Evolutionary conservation across 116 monocot genomes (phyloP).

Genomic region (Papilionanthe hybrid): DNA sequence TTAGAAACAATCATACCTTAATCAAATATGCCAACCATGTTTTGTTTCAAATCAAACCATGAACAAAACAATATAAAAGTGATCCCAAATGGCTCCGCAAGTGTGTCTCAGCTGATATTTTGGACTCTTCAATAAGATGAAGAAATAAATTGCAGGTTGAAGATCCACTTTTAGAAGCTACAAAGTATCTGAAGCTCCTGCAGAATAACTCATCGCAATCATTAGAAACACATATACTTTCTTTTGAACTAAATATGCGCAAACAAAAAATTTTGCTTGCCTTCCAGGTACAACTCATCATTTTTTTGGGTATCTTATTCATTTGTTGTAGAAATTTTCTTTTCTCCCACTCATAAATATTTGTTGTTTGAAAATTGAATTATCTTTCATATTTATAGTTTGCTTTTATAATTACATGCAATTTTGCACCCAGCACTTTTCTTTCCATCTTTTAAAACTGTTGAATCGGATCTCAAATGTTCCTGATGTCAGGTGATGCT

Average conservation of each 20-base stretch:
- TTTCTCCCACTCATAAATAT: too few relatives aligned
- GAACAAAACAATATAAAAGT: too few relatives aligned
- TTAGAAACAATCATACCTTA: too few relatives aligned
- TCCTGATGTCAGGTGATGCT: not conserved
- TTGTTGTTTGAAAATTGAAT: too few relatives aligned
- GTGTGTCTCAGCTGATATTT: not conserved
- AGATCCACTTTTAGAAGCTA: constrained; percentile 80
- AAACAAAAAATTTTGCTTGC: constrained; percentile 83
- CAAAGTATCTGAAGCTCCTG: constrained; percentile 88
- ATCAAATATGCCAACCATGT: too few relatives aligned
- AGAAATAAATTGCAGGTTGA: constrained; percentile 42
- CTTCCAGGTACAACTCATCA: constrained; percentile 52
- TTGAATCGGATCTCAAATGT: not conserved
- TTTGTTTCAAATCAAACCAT: too few relatives aligned
- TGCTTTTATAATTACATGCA: too few relatives aligned
- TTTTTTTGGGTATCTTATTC: not conserved
- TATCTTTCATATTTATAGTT: too few relatives aligned
- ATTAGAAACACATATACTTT: constrained; percentile 86
- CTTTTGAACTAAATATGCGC: constrained; percentile 90
- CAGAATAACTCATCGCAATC: constrained; percentile 74
- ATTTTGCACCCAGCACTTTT: too few relatives aligned
- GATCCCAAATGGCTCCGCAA: too few relatives aligned
- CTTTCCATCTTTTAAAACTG: too few relatives aligned
- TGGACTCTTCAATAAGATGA: not conserved
- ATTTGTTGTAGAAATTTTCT: too few relatives aligned